Percentiles rank a stretch among this genome's conserved stretches.
Conservation (phyloP, 176 grass and related monocot species). For the bread wheat (Triticum aestivum) region DNA sequence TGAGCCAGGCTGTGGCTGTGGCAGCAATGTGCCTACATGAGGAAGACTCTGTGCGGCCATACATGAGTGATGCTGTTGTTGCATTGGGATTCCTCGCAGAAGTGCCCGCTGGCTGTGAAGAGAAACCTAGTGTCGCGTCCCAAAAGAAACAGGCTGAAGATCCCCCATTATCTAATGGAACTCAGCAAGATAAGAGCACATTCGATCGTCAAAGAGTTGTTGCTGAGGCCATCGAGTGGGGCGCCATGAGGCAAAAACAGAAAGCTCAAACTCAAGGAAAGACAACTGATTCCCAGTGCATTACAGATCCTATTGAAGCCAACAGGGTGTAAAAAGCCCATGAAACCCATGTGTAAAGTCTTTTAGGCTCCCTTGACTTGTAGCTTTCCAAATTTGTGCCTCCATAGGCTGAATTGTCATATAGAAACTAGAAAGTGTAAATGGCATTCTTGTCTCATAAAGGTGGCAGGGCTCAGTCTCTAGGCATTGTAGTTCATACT, state of each 20-base stretch:
- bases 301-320: slow-evolving; percentile 15
- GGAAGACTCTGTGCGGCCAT: slow-evolving; percentile 59
- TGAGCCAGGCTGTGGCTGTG: slow-evolving; percentile 69
- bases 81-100: slow-evolving; percentile 58
- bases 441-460: slow-evolving; percentile 28
- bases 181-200: slow-evolving; percentile 28
- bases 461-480: slow-evolving; percentile 12
- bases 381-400: slow-evolving; percentile 14
- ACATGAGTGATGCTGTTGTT: slow-evolving; percentile 74
- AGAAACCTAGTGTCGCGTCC: background rate
- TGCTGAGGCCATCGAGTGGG: slow-evolving; percentile 63
- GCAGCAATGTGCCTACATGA: slow-evolving; percentile 90
- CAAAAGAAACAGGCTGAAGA: slow-evolving; percentile 26
- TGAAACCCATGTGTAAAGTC: background rate
- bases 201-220: slow-evolving; percentile 44
- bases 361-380: slow-evolving; percentile 24
- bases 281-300: slow-evolving; percentile 23
- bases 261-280: slow-evolving; percentile 38
- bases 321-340: slow-evolving; percentile 22
- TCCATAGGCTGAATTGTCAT: slow-evolving; percentile 14
- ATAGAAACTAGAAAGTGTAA: slow-evolving; percentile 29
- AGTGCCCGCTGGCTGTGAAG: slow-evolving; percentile 26
- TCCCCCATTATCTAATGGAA: background rate
- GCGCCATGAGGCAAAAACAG: slow-evolving; percentile 48
- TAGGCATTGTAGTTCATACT: slow-evolving; percentile 18